Evolutionary conservation across 23 red algal genomes (phyloP).

Genomic region (Gracilaria domingensis): DNA sequence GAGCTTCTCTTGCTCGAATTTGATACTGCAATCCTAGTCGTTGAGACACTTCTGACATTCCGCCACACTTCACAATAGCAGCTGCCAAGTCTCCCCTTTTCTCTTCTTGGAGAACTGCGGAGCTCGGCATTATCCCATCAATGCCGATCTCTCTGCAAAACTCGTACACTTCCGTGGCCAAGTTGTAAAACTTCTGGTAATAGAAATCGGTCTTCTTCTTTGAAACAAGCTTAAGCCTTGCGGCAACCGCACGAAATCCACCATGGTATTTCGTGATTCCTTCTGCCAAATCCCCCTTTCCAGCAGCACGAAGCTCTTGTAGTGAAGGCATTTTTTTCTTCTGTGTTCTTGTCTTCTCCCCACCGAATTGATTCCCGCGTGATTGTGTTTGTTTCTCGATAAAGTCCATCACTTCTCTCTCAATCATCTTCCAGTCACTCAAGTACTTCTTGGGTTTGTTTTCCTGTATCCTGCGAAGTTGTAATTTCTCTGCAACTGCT

Average conservation of each 20-base stretch:
- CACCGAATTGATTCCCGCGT: not conserved
- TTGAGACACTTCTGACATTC: slow-evolving; percentile 51
- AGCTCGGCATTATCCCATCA: slow-evolving; percentile 40
- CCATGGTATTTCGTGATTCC: slow-evolving; percentile 68
- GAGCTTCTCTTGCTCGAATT: slow-evolving; percentile 31
- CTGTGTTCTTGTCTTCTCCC: not conserved
- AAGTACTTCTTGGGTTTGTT: slow-evolving; percentile 29
- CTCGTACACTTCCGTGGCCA: slow-evolving; percentile 30
- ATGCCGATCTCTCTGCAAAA: slow-evolving; percentile 5
- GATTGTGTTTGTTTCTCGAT: slow-evolving; percentile 25
- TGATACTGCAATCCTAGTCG: slow-evolving; percentile 64
- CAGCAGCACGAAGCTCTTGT: slow-evolving; percentile 42
- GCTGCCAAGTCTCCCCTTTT: slow-evolving; percentile 34
- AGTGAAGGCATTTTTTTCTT: slow-evolving; percentile 43
- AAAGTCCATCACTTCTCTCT: slow-evolving; percentile 30
- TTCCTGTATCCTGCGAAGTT: not conserved
- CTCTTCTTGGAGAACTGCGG: not conserved
- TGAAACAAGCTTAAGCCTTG: slow-evolving; percentile 14
- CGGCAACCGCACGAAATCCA: slow-evolving; percentile 45
- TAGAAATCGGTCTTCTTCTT: slow-evolving; percentile 39
- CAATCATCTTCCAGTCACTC: slow-evolving; percentile 50
- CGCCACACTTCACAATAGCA: slow-evolving; percentile 46
- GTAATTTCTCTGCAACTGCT: slow-evolving; percentile 40
- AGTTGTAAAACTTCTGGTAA: slow-evolving; percentile 53
- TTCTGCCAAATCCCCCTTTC: slow-evolving; percentile 51